These are phyloP conservation scores for Friedmanniomyces simplex DNA, from an alignment of 495 filamentous ascomycete genomes.

Conservation along the genomic window DNA sequence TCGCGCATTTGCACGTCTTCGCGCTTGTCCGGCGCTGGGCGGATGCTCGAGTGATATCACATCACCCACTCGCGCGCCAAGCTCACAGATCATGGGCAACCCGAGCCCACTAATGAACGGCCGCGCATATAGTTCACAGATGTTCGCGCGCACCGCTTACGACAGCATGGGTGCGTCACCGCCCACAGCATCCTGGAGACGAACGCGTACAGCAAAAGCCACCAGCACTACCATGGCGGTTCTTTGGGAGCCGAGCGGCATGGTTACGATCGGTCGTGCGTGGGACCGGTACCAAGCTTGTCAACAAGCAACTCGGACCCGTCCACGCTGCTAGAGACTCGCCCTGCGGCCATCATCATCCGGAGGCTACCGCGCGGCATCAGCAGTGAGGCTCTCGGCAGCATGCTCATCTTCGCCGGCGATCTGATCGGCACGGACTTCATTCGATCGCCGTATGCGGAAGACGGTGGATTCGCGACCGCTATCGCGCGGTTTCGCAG, in stretches of 20 bases:
- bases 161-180: neutral
- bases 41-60: neutral
- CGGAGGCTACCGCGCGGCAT: conserved; percentile 67
- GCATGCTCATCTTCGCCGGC: conserved; percentile 79
- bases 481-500: conserved; percentile 69
- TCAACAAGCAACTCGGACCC: conserved; percentile 12
- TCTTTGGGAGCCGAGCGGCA: conserved; percentile 1
- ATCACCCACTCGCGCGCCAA: neutral
- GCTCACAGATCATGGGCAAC: neutral
- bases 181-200: neutral
- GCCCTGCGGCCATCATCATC: conserved; percentile 47
- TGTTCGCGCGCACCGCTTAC: neutral
- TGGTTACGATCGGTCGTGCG: neutral
- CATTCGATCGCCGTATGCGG: conserved; percentile 50
- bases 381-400: conserved; percentile 58
- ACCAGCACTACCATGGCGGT: neutral
- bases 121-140: neutral
- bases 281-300: neutral
- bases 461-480: conserved; percentile 61
- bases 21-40: neutral
- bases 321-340: neutral
- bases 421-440: conserved; percentile 68
- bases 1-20: neutral
- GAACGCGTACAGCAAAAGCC: neutral
- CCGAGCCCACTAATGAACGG: neutral